These are phyloP conservation scores for Malassezia dermatis DNA, from an alignment of 1,284 basidiomycete species.

Conservation along the genomic window DNA sequence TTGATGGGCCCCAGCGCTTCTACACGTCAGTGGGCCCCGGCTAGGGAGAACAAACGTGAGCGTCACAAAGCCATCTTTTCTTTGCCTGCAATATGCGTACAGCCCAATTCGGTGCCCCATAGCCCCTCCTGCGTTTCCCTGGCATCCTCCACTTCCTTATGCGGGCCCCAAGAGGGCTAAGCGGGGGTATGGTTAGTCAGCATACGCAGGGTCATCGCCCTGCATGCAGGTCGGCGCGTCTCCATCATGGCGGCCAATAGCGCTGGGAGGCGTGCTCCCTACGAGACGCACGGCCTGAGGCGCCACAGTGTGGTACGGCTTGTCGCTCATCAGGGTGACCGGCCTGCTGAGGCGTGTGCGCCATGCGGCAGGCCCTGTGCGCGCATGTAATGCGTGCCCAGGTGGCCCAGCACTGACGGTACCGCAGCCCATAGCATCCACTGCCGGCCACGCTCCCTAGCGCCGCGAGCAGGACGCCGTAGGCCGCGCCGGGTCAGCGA, in stretches of 20 bases:
- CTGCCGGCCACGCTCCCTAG: no score
- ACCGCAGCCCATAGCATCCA: no score
- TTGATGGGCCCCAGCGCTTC: background rate
- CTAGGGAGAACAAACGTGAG: background rate
- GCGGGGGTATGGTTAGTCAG: slow-evolving; percentile 1
- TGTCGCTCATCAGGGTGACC: no score
- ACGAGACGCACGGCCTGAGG: no score
- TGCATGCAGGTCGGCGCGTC: background rate
- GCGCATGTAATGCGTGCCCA: no score
- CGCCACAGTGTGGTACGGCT: no score
- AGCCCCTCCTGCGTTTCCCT: background rate
- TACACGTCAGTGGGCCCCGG: background rate
- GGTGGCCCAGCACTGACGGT: no score
- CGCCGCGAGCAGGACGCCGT: no score
- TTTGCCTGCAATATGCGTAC: background rate
- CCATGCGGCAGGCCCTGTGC: no score
- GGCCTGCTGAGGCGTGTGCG: no score
- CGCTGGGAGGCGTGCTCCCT: no score
- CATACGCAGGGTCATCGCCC: background rate
- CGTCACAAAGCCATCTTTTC: background rate
- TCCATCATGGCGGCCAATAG: background rate
- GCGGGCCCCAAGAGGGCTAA: background rate
- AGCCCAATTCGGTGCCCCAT: slow-evolving; percentile 2
- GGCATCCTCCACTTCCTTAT: slow-evolving; percentile 11
- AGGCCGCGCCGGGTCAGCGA: no score